Base-by-base conservation (phyloP, 306 rosid genomes). In the Quercus berberidifolia region DNA sequence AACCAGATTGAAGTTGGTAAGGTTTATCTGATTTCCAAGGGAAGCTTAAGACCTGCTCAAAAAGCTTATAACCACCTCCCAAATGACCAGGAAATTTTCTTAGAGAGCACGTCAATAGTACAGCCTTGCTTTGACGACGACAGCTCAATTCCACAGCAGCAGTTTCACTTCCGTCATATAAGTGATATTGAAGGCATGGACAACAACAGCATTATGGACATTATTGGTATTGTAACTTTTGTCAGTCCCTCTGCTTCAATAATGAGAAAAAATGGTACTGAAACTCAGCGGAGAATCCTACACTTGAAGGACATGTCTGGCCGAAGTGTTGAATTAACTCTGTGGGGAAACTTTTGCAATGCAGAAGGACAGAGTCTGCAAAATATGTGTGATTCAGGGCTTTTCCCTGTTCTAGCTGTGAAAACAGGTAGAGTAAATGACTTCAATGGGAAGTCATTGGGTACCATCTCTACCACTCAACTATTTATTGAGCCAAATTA, bases 241-340 rank as follows among this genome's bases (percentile, higher is more conserved):
- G 87, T 93, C 8, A 88, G 85, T 79, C 92, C 97, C 56, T 71
- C 96, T 38, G 75, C 87, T 76, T 90, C 96, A 58, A 78, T 91
- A 81, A 91, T 87, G 88, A 91, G 89, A 55, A 93, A 91, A 86
- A 91, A 93, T 87, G 99, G 99, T 8, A 85, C 85, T 54, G 96
- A 95, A 83, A 91, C 93, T 82, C 94, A 88, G 71, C 91, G 88
- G 87, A 86, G 99, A 87, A 52, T 90, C 46, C 97, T 95, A 75
- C 96, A 89, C 76, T 82, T 95, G 90, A 95, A 91, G 82, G 98
- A 95, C 78, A 85, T 77, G 91, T 91, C 97, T 71, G 85, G 90
- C 63, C 83, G 96, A 69, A 91, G 96, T 73, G 86, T 93, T 68
- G 98, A 95, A 73, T 77, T 95, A 55, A 89, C 99, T 75, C 75